phyloP scores from a whole-genome alignment of 2,329 filamentous ascomycete species.

The Curvularia lunata region DNA sequence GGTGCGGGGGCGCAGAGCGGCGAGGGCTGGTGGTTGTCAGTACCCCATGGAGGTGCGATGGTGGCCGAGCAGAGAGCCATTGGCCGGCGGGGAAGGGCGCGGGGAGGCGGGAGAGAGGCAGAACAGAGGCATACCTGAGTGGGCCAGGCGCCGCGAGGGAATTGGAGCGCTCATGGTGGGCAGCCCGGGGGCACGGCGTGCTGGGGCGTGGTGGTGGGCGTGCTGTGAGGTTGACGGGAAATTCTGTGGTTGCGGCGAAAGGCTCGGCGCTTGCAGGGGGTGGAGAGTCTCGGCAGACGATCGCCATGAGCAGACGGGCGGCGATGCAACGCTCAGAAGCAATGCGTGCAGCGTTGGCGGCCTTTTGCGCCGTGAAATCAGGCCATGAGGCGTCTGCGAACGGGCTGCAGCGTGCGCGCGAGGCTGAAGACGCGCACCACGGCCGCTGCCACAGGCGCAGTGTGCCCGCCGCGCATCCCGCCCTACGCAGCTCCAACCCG shows the following conservation, averaged over 20 bases:
- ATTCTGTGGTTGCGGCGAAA: constrained; percentile 23
- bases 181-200: constrained; percentile 29
- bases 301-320: constrained; percentile 11
- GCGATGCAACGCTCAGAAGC: constrained; percentile 21
- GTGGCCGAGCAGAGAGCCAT: not conserved
- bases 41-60: not conserved
- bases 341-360: constrained; percentile 17
- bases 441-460: constrained; percentile 4
- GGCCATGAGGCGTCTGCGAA: constrained; percentile 1
- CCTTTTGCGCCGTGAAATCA: constrained; percentile 5
- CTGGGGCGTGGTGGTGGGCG: constrained; percentile 26
- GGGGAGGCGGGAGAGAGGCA: not conserved
- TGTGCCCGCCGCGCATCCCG: not conserved
- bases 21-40: constrained; percentile 31
- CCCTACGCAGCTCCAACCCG: constrained; percentile 17
- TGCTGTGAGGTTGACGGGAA: constrained; percentile 20
- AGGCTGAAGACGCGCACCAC: constrained; percentile 3
- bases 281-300: constrained; percentile 19
- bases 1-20: constrained; percentile 28
- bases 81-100: not conserved
- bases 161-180: constrained; percentile 68
- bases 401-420: constrained; percentile 7
- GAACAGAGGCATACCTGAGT: constrained; percentile 59
- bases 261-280: constrained; percentile 19
- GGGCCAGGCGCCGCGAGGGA: constrained; percentile 66